phyloP scores from a whole-genome alignment of 331 rosid species.

The Spiraea crenata region DNA sequence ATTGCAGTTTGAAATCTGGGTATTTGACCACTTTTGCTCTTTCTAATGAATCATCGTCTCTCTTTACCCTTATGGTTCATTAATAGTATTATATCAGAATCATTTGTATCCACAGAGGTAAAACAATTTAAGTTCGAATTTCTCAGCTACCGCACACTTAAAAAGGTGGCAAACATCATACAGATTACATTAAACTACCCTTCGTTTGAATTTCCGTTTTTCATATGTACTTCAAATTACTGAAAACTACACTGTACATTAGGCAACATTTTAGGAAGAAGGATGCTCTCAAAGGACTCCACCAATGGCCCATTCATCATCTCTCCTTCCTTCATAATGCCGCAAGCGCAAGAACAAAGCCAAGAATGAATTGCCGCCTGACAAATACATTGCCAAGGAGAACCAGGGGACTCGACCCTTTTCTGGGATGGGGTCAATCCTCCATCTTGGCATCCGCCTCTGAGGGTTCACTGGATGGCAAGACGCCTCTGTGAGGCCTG shows the following conservation, averaged over 20 bases:
- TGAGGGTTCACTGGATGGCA: constrained; percentile 64
- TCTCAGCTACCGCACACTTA: background rate
- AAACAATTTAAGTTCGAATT: background rate
- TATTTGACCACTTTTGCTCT: no score
- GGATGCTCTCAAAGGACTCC: constrained; percentile 36
- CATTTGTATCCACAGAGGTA: background rate
- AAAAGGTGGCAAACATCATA: background rate
- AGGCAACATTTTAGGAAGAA: constrained; percentile 35
- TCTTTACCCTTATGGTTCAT: no score
- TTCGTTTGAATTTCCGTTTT: background rate
- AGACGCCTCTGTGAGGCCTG: constrained; percentile 72
- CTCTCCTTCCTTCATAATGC: constrained; percentile 43
- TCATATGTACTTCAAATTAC: constrained; percentile 40
- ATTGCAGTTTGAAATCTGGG: no score
- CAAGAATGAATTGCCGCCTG: constrained; percentile 98
- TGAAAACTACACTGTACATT: constrained; percentile 66
- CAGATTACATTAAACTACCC: background rate
- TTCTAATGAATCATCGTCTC: no score
- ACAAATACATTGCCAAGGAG: constrained; percentile 30
- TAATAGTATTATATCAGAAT: no score
- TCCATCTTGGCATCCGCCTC: constrained; percentile 40
- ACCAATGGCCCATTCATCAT: constrained; percentile 31
- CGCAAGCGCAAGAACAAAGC: constrained; percentile 61
- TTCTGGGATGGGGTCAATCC: constrained; percentile 38
- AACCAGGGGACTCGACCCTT: constrained; percentile 34